Conservation (phyloP, 2,329 filamentous ascomycete species). For the Volutella citrinella region DNA sequence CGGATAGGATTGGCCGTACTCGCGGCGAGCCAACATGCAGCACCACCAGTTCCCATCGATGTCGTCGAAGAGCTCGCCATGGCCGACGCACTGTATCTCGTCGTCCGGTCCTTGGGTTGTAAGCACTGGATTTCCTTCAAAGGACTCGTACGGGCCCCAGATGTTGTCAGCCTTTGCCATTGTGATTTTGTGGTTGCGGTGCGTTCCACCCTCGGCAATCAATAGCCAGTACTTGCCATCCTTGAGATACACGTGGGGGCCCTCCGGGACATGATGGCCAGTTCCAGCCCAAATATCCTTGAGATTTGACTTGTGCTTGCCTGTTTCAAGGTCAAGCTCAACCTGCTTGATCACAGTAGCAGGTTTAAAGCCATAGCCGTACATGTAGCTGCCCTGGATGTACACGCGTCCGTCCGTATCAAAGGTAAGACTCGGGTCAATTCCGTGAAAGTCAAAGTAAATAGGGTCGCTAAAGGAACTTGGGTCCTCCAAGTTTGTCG, state of each 20-base stretch:
- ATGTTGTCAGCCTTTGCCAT: not conserved
- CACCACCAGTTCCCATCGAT: not conserved
- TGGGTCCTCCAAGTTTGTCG: not conserved
- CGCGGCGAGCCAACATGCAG: no score
- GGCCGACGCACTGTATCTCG: not conserved
- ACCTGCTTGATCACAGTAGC: not conserved
- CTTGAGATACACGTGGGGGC: not conserved
- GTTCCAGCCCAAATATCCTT: not conserved
- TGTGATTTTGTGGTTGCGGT: not conserved
- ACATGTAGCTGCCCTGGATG: not conserved
- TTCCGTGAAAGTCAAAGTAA: conserved; percentile 1
- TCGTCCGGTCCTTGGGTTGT: not conserved
- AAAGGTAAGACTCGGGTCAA: not conserved
- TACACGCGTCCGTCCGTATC: not conserved
- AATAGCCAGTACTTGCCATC: not conserved
- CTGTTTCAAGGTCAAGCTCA: not conserved
- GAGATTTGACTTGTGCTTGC: not conserved
- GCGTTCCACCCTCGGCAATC: not conserved
- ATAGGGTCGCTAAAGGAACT: not conserved
- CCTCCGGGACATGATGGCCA: not conserved
- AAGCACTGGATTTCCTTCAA: not conserved
- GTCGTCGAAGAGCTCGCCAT: not conserved
- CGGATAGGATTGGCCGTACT: no score
- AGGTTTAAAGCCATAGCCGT: no score
- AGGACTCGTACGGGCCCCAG: not conserved